Base-by-base conservation (phyloP, 2,329 filamentous ascomycete genomes). In the Mollisiaceae sp. region DNA sequence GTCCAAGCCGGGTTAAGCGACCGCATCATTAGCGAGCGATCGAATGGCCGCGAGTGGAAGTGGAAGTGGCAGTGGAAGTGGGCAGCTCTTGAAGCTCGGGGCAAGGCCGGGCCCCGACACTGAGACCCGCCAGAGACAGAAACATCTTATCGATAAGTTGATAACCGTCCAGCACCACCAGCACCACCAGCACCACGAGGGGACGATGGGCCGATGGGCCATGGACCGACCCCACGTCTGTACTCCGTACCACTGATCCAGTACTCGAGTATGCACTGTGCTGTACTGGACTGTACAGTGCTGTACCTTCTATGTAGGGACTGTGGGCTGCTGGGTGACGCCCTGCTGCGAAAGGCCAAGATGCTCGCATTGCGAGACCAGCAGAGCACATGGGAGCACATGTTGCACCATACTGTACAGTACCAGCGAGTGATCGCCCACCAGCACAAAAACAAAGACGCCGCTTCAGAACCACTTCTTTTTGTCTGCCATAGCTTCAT, bases 21-120 rank as follows among this genome's bases (percentile, higher is more conserved):
- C 27, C 6, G 27, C 27, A 32, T 6, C 6, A 6, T 32, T 32
- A 6, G 27, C 27, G 27, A 32, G 27, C 27, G 27, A 32, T 3
- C 27, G 27, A 32, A 3, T n/a, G n/a, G n/a, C n/a, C n/a, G n/a
- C 27, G 27, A 32, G 27, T 32, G 27, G n/a, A n/a, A n/a, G n/a
- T n/a, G n/a, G n/a, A n/a, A n/a, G n/a, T n/a, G n/a, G n/a, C n/a
- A n/a, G n/a, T n/a, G n/a, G n/a, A n/a, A n/a, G n/a, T n/a, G n/a
- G n/a, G 50, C 11, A 27, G 50, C 50, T 32, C 50, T 35, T 24
- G 8, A 54, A 27, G 50, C 50, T 54, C 50, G 50, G 50, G 50
- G 14, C 24, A 54, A 35, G 22, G 8, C 11, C 50, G 50, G 50
- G 50, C 24, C 22, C 24, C 45, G 20, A 24, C 45, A 20, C 12